A percentile compares a stretch with the other conserved stretches of the same genome.
Evolutionary conservation across 352 stramenopile genomes (phyloP).

Genomic region (Phytophthora brassicae): DNA sequence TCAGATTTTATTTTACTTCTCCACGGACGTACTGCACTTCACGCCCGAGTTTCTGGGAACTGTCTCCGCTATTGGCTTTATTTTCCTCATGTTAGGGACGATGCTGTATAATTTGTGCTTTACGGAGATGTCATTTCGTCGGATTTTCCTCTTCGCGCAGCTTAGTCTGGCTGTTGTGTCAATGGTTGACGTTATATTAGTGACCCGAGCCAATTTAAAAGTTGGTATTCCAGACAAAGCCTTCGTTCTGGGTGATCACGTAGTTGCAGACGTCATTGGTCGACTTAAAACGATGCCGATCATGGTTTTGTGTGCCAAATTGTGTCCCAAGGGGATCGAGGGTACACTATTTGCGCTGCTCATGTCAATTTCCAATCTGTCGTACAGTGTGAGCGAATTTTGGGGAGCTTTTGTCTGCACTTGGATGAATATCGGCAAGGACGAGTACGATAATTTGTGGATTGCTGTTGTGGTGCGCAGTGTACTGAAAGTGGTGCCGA

Average conservation of each 20-base stretch:
- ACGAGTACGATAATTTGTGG: slow-evolving; percentile 91
- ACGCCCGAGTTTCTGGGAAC: slow-evolving; percentile 94
- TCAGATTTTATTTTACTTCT: slow-evolving; percentile 95
- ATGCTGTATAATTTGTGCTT: slow-evolving; percentile 87
- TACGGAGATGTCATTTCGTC: slow-evolving; percentile 91
- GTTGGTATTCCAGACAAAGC: slow-evolving; percentile 94
- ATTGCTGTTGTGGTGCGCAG: slow-evolving; percentile 92
- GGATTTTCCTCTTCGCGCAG: slow-evolving; percentile 91
- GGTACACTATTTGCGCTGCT: slow-evolving; percentile 96
- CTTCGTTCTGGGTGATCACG: slow-evolving; percentile 95
- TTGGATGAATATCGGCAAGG: slow-evolving; percentile 87
- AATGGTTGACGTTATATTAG: slow-evolving; percentile 83
- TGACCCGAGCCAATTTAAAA: slow-evolving; percentile 91
- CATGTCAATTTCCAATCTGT: slow-evolving; percentile 98
- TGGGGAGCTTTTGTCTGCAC: slow-evolving; percentile 91
- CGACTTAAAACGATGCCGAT: slow-evolving; percentile 91
- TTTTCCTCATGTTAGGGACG: slow-evolving; percentile 81
- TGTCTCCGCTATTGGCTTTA: slow-evolving; percentile 75
- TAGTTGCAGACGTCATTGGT: slow-evolving; percentile 86
- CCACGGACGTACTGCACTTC: slow-evolving; percentile 95
- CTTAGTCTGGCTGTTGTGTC: slow-evolving; percentile 71
- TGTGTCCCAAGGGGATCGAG: slow-evolving; percentile 95
- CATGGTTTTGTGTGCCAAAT: slow-evolving; percentile 92
- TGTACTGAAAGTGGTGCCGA: slow-evolving; percentile 88
- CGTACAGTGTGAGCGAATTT: slow-evolving; percentile 92